These are phyloP conservation scores for Melastoma malabathricum DNA, from an alignment of 345 rosid genomes.

Conservation along the genomic window DNA sequence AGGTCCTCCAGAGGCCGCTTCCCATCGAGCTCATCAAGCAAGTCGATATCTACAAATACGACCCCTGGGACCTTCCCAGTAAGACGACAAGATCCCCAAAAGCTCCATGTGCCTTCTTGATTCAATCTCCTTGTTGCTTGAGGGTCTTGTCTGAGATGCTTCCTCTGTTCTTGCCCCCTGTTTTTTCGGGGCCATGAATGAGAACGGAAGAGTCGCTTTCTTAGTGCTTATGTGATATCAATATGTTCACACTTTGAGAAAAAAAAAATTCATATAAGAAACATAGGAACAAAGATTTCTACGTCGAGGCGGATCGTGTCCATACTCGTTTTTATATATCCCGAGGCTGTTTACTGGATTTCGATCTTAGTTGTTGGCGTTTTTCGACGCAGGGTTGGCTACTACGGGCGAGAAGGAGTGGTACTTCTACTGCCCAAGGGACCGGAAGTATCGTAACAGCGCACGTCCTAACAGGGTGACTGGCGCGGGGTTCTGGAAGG, in stretches of 20 bases:
- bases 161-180: no score
- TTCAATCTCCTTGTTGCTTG: neutral
- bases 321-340: neutral
- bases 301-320: no score
- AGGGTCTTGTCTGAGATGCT: neutral
- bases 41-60: constrained; percentile 84
- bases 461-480: constrained; percentile 88
- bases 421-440: constrained; percentile 89
- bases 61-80: constrained; percentile 99
- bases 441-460: constrained; percentile 84
- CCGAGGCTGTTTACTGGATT: no score
- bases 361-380: neutral
- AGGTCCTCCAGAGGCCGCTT: constrained; percentile 47
- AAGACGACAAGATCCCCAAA: constrained; percentile 15
- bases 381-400: constrained; percentile 37
- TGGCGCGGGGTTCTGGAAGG: constrained; percentile 95
- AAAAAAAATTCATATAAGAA: no score
- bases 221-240: no score
- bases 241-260: no score
- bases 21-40: constrained; percentile 78
- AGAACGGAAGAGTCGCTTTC: no score
- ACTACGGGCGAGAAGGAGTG: constrained; percentile 84
- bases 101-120: neutral
- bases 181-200: no score
- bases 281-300: no score